phyloP scores from a whole-genome alignment of 768 basidiomycete species.

The Podaxis sp. region DNA sequence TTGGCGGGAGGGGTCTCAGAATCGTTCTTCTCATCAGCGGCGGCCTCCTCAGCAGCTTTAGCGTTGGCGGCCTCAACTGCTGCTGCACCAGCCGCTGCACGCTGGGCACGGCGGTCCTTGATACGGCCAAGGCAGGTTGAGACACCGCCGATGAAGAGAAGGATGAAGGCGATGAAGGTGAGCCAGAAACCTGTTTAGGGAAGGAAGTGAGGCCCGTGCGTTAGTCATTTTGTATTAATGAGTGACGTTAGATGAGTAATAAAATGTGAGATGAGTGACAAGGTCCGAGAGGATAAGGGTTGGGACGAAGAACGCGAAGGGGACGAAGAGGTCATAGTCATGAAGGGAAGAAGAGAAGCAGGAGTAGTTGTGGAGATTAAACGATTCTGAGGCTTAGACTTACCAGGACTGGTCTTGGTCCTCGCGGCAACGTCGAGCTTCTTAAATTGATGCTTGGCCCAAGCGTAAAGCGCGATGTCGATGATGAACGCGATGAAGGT shows the following conservation, averaged over 20 bases:
- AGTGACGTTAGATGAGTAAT: background rate
- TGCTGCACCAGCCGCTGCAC: background rate
- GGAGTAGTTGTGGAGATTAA: constrained; percentile 5
- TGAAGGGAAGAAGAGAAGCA: background rate
- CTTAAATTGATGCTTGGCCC: constrained; percentile 54
- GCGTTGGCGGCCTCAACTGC: background rate
- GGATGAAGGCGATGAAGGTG: constrained; percentile 12
- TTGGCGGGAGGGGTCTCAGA: background rate
- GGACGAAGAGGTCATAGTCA: background rate
- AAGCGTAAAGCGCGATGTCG: constrained; percentile 72
- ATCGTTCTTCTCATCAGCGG: background rate
- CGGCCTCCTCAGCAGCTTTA: background rate
- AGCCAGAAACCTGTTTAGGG: constrained; percentile 14
- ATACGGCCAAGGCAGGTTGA: constrained; percentile 16
- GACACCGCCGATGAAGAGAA: constrained; percentile 15
- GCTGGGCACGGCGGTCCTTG: background rate
- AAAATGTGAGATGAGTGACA: background rate
- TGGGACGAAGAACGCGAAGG: background rate
- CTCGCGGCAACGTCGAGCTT: constrained; percentile 43
- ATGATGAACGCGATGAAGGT: constrained; percentile 73
- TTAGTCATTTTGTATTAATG: background rate
- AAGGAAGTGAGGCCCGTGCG: background rate
- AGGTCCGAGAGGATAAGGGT: background rate
- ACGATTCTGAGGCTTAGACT: constrained; percentile 18
- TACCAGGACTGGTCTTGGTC: constrained; percentile 66